Percentiles rank a stretch among this genome's conserved stretches.
phyloP scores from a whole-genome alignment of 352 stramenopile species.

The Elongisporangium undulatum region DNA sequence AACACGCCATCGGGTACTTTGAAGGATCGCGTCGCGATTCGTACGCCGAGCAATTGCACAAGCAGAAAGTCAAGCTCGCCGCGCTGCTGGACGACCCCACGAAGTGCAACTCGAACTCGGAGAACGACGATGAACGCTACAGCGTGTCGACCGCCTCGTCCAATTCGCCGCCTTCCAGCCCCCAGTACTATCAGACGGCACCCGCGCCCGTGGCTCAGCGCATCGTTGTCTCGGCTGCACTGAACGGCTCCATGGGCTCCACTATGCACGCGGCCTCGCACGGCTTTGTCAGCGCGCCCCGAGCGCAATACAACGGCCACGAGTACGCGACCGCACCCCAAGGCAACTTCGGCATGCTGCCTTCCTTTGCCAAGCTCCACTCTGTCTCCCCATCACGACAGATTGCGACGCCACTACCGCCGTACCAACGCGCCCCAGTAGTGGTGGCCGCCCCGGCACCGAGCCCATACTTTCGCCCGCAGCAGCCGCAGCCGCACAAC shows the following conservation, averaged over 20 bases:
- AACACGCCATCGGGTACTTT: constrained; percentile 78
- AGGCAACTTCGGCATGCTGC: not conserved
- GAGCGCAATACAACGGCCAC: not conserved
- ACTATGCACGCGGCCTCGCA: not conserved
- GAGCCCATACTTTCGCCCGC: constrained; percentile 2
- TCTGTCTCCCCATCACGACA: not conserved
- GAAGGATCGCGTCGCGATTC: constrained; percentile 60
- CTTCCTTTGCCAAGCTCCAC: not conserved
- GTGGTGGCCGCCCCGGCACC: not conserved
- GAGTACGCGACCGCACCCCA: not conserved
- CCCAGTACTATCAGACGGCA: constrained; percentile 5
- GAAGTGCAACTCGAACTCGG: constrained; percentile 23
- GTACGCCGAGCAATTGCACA: constrained; percentile 67
- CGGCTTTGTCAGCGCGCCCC: not conserved
- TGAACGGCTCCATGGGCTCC: not conserved
- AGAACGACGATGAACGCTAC: constrained; percentile 14
- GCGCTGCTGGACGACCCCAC: constrained; percentile 62
- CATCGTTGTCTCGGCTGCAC: not conserved
- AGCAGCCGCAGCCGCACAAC: not conserved
- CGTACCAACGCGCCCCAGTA: not conserved
- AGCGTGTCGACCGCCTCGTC: constrained; percentile 11
- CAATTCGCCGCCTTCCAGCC: not conserved
- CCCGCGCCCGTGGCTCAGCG: not conserved
- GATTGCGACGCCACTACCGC: not conserved
- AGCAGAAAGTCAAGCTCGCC: constrained; percentile 73